Conservation (phyloP, 192 early-diverging fungal species). For the Backusella mclennaniae region DNA sequence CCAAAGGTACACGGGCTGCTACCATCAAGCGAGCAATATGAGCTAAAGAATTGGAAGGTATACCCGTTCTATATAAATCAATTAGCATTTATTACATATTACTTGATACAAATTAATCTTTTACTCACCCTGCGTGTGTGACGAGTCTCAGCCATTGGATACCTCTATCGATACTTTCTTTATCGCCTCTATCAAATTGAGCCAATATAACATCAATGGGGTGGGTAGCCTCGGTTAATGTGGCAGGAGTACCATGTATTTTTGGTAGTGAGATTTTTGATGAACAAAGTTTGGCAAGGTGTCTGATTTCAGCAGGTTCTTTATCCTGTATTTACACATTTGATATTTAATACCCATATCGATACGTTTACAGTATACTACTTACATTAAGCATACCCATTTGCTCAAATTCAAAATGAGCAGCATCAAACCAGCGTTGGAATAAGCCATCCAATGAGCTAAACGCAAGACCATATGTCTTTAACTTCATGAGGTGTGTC, state of each 20-base stretch:
- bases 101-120: neutral
- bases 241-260: neutral
- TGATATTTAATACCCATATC: neutral
- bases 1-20: constrained; percentile 16
- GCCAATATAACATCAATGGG: constrained; percentile 23
- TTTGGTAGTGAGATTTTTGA: neutral
- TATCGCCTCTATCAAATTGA: constrained; percentile 26
- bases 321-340: constrained; percentile 11
- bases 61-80: constrained; percentile 30
- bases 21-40: constrained; percentile 32
- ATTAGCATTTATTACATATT: neutral
- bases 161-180: constrained; percentile 28
- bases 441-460: constrained; percentile 39
- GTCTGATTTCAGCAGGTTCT: constrained; percentile 15
- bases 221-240: constrained; percentile 9
- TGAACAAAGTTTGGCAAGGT: constrained; percentile 19
- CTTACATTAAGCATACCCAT: constrained; percentile 19
- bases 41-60: constrained; percentile 31
- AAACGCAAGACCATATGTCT: constrained; percentile 43
- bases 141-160: constrained; percentile 40
- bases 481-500: constrained; percentile 43
- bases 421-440: constrained; percentile 43
- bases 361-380: neutral
- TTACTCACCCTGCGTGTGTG: constrained; percentile 36
- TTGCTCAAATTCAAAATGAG: constrained; percentile 29